Conservation (phyloP, 2,329 filamentous ascomycete genomes). For the Ceratocystis smalleyi region DNA sequence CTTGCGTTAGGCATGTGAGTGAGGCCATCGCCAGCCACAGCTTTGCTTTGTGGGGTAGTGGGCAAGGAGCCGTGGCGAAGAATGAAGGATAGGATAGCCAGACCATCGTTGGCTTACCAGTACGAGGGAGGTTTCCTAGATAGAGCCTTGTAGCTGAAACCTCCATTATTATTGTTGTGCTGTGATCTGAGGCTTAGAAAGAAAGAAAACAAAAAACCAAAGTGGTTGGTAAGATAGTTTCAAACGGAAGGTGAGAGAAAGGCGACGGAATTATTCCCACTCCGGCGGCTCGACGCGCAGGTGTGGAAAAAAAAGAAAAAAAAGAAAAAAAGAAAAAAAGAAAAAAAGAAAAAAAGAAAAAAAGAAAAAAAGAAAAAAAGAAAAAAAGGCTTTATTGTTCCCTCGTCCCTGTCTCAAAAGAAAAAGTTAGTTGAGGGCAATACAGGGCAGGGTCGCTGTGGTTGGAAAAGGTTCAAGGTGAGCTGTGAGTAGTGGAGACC, state of each 20-base stretch:
- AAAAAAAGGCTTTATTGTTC: background rate
- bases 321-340: background rate
- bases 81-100: background rate
- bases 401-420: conserved; percentile 12
- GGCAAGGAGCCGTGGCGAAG: background rate
- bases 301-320: conserved; percentile 6
- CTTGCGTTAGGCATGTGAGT: conserved; percentile 6
- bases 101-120: conserved; percentile 48
- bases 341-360: conserved; percentile 2
- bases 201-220: background rate
- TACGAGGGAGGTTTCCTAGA: conserved; percentile 91
- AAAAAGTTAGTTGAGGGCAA: conserved; percentile 8
- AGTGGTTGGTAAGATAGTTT: conserved; percentile 22
- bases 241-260: conserved; percentile 16
- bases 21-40: conserved; percentile 9
- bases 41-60: conserved; percentile 8
- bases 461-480: background rate
- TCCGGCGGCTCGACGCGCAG: background rate
- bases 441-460: conserved; percentile 1
- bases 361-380: conserved; percentile 12
- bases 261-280: conserved; percentile 13
- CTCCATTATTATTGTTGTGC: conserved; percentile 48
- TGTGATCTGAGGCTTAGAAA: background rate
- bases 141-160: conserved; percentile 92
- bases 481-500: background rate